Percentiles rank a stretch among this genome's conserved stretches.
Conservation (phyloP, 106 monocot genomes). For the Acorus calamus region DNA sequence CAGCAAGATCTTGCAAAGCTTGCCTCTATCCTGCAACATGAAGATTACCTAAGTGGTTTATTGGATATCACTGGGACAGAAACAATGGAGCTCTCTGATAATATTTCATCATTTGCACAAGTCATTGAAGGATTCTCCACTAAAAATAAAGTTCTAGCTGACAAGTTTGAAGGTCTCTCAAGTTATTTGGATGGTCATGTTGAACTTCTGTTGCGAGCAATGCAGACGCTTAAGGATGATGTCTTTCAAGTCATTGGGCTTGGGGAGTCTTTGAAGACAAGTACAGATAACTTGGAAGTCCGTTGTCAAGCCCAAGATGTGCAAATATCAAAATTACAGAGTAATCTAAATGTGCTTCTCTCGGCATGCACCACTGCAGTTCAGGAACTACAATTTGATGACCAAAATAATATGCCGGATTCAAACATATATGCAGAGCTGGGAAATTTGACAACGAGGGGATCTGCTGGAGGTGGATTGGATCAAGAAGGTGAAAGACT, state of each 20-base stretch:
- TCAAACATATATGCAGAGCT: slow-evolving; percentile 6
- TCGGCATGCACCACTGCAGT: slow-evolving; percentile 40
- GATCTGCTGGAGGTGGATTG: slow-evolving; percentile 2
- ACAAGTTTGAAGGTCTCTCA: slow-evolving; percentile 39
- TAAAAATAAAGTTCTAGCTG: slow-evolving; percentile 22
- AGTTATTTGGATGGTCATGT: slow-evolving; percentile 43
- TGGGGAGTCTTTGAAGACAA: slow-evolving; percentile 38
- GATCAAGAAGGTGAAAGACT: slow-evolving; percentile 3
- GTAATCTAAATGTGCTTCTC: slow-evolving; percentile 23
- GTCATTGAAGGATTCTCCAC: slow-evolving; percentile 31
- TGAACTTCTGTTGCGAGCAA: slow-evolving; percentile 26
- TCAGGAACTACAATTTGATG: slow-evolving; percentile 28
- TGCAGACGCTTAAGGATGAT: slow-evolving; percentile 36
- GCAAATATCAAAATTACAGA: slow-evolving; percentile 36
- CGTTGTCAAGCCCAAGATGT: slow-evolving; percentile 34
- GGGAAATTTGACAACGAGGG: background rate
- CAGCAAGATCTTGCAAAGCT: slow-evolving; percentile 36
- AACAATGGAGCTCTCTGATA: slow-evolving; percentile 13
- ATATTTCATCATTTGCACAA: slow-evolving; percentile 19
- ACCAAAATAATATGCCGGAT: slow-evolving; percentile 17
- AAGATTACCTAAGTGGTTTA: slow-evolving; percentile 32
- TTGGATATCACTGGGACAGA: slow-evolving; percentile 5
- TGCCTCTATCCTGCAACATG: slow-evolving; percentile 40
- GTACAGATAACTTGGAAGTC: slow-evolving; percentile 38
- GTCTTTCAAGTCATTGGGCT: slow-evolving; percentile 36